Base-by-base conservation (phyloP, 139 green algal species). In the Desmodesmus armatus region DNA sequence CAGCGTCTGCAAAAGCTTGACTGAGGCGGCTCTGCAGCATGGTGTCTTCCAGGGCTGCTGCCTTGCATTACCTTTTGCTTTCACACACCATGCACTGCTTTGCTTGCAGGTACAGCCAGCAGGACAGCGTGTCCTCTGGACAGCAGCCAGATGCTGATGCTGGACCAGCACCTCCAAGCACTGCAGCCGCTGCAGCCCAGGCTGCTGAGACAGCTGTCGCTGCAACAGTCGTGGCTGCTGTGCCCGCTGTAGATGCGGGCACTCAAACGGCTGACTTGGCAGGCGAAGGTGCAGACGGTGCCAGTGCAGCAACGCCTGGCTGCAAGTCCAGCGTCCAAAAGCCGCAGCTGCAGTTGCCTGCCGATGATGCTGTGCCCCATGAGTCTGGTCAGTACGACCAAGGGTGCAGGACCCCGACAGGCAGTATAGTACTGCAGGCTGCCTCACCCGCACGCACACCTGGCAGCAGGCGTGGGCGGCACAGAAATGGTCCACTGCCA, bases 101-200 rank as follows among this genome's bases (percentile, higher is more conserved):
- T n/a, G n/a, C n/a, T n/a, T n/a, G n/a, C 60, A 29, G 25, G 35
- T 40, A 37, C n/a, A 58, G 27, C 31, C 39, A 47, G 39, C 37
- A 44, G 41, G 40, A 63, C 44, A 47, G 4, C 31, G 27, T 27
- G 11, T 9, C 63, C 40, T 13, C 21, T 41, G 63, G 31, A 11
- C 72, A 79, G 72, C 44, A 79, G 43, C 43, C 43, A 58, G n/a
- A 69, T n/a, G n/a, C n/a, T n/a, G n/a, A n/a, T n/a, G n/a, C n/a
- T 39, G 15, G 72, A 47, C 43, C n/a, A 65, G n/a, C 2, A 65
- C 63, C 37, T 47, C 40, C 2, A 37, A 25, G 31, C 73, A 47
- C 6, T 37, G 35, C 69, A 55, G 23, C 11, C 35, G 69, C 13
- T 37, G 58, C 29, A 43, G 63, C 43, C 29, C 27, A 37, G 6